phyloP scores from a whole-genome alignment of 257 asterid species.

The Solanum pimpinellifolium region DNA sequence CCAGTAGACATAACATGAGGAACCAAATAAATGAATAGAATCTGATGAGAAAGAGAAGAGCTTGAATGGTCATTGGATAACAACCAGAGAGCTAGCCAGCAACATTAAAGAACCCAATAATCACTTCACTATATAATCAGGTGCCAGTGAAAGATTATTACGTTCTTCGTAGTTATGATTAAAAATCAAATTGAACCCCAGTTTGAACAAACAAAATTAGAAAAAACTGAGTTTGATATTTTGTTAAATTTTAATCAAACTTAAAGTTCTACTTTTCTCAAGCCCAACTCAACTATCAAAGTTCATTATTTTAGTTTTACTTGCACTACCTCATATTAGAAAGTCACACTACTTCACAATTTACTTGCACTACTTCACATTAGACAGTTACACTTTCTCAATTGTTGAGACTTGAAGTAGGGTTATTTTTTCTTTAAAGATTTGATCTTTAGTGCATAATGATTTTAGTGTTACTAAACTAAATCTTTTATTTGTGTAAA shows the following conservation, averaged over 20 bases:
- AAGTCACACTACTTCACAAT: neutral
- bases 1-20: neutral
- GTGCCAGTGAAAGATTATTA: too few species aligned
- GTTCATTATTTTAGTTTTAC: too few species aligned
- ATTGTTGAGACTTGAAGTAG: neutral
- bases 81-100: neutral
- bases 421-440: neutral
- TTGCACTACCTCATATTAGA: neutral
- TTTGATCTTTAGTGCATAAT: neutral
- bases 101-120: too few species aligned
- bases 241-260: too few species aligned
- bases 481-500: too few species aligned
- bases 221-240: too few species aligned
- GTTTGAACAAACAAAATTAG: too few species aligned
- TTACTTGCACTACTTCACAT: neutral
- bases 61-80: too few species aligned
- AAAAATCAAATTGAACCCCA: too few species aligned
- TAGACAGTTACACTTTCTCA: neutral
- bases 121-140: neutral
- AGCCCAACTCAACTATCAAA: neutral
- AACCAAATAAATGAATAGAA: neutral
- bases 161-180: too few species aligned
- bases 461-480: too few species aligned
- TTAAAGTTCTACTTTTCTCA: neutral
- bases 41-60: neutral